A percentile compares a stretch with the other conserved stretches of the same genome.
These are phyloP conservation scores for Carpinus viminea DNA, from an alignment of 306 rosid species.

Conservation along the genomic window DNA sequence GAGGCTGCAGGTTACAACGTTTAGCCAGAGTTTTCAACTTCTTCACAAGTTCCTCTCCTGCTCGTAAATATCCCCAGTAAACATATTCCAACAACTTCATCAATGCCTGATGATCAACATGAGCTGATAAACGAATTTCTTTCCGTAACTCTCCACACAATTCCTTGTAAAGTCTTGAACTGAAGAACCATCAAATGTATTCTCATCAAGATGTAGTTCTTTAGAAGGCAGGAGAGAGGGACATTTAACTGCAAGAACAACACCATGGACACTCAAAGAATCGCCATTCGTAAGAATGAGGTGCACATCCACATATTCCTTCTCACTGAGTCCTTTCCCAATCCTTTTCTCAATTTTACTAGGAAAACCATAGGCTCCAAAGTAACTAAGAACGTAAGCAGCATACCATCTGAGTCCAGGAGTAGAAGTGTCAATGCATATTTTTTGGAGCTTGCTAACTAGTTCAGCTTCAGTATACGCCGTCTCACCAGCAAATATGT, in stretches of 20 bases:
- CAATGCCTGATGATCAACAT: constrained; percentile 65
- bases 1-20: constrained; percentile 60
- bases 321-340: constrained; percentile 53
- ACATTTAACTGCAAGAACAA: constrained; percentile 69
- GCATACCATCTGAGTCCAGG: constrained; percentile 77
- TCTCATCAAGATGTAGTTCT: constrained; percentile 24
- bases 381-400: constrained; percentile 59
- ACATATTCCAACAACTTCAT: constrained; percentile 65
- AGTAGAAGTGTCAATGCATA: constrained; percentile 44
- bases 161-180: constrained; percentile 18
- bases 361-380: constrained; percentile 82
- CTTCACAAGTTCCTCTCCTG: constrained; percentile 54
- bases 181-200: constrained; percentile 24
- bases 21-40: constrained; percentile 76
- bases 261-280: constrained; percentile 65
- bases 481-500: constrained; percentile 27
- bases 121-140: constrained; percentile 66
- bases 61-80: constrained; percentile 59
- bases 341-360: constrained; percentile 62
- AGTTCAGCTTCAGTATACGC: constrained; percentile 47
- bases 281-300: constrained; percentile 54
- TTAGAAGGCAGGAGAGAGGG: constrained; percentile 67
- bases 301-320: constrained; percentile 55
- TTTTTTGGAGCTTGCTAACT: constrained; percentile 50
- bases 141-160: constrained; percentile 26